Evolutionary conservation across 345 rosid species (phyloP).

Genomic region (Aurinia saxatilis): DNA sequence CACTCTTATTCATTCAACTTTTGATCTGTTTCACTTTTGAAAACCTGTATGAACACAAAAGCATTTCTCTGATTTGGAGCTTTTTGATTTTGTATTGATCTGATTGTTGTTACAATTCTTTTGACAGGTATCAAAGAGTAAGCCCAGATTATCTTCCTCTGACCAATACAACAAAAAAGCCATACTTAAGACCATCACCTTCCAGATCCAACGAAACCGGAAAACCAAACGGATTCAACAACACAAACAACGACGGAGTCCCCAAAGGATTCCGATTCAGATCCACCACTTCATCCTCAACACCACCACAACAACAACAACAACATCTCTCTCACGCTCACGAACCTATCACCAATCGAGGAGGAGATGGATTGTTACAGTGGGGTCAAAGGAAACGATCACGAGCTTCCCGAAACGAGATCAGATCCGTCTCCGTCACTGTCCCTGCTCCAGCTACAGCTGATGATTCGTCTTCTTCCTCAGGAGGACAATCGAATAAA

Average conservation of each 20-base stretch:
- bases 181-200: conserved; percentile 30
- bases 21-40: not conserved
- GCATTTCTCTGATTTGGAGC: not conserved
- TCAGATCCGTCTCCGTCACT: conserved; percentile 31
- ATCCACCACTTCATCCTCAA: conserved; percentile 12
- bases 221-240: conserved; percentile 3
- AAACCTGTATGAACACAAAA: not conserved
- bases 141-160: conserved; percentile 44
- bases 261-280: conserved; percentile 28
- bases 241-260: conserved; percentile 13
- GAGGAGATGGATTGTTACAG: conserved; percentile 41
- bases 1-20: not conserved
- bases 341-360: not conserved
- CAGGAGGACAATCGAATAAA: conserved; percentile 12
- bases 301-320: conserved; percentile 19
- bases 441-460: conserved; percentile 17
- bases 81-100: not conserved
- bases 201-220: conserved; percentile 18
- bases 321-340: not conserved
- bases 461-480: conserved; percentile 27
- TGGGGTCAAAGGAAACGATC: conserved; percentile 64
- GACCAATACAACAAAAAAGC: conserved; percentile 28
- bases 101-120: too few species aligned
- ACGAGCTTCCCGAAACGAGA: conserved; percentile 44
- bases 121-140: conserved; percentile 52